These are phyloP conservation scores for Auricularia cornea DNA, from an alignment of 768 basidiomycete species.

Conservation along the genomic window DNA sequence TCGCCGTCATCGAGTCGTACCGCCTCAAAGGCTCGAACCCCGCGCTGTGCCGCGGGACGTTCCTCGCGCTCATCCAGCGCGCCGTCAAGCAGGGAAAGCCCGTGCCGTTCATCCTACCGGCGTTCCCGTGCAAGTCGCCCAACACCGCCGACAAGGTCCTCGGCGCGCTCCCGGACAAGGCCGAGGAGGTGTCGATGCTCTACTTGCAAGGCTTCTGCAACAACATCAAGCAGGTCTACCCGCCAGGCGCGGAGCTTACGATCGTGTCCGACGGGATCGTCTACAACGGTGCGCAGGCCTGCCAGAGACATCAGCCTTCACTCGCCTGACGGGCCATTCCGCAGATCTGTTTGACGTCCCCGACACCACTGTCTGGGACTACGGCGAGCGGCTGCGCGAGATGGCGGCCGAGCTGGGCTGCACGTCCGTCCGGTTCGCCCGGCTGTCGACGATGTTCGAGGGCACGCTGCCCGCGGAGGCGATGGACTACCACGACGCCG, in stretches of 20 bases:
- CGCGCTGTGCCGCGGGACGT: too few species aligned
- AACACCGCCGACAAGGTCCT: background rate
- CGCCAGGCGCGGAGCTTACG: background rate
- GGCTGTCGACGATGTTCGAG: background rate
- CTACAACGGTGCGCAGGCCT: background rate
- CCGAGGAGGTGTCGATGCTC: background rate
- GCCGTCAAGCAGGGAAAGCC: too few species aligned
- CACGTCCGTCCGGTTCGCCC: background rate
- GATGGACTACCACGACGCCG: background rate
- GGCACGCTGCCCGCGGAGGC: background rate
- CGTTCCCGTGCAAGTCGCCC: background rate
- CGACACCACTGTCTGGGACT: background rate
- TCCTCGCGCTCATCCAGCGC: too few species aligned
- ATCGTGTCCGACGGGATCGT: background rate
- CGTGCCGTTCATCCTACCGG: background rate
- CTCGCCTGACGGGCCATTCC: background rate
- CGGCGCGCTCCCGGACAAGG: background rate
- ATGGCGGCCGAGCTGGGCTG: background rate
- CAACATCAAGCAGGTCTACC: background rate
- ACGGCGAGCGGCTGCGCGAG: background rate
- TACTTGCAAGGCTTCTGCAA: background rate
- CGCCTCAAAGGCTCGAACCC: too few species aligned
- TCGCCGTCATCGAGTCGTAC: too few species aligned
- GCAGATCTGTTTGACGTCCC: background rate
- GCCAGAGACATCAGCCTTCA: background rate